These are phyloP conservation scores for Venturiaceae sp. DNA, from an alignment of 2,329 filamentous ascomycete species.

Conservation along the genomic window DNA sequence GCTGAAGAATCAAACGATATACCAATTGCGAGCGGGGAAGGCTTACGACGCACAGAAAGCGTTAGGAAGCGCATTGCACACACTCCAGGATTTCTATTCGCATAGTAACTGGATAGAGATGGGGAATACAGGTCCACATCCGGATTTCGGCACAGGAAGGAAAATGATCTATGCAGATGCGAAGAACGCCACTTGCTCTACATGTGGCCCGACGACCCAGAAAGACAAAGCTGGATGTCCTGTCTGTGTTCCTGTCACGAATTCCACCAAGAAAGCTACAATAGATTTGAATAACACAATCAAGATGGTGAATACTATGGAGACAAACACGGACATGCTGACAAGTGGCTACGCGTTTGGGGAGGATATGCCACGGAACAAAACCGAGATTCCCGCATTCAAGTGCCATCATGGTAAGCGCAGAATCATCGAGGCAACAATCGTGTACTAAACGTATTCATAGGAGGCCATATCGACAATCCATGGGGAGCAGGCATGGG, in stretches of 20 bases:
- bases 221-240: neutral
- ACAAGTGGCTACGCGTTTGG: neutral
- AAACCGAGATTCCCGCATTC: neutral
- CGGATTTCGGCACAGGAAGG: neutral
- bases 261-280: neutral
- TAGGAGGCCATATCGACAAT: neutral
- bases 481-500: neutral
- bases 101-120: constrained; percentile 2
- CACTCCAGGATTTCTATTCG: neutral
- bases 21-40: neutral
- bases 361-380: neutral
- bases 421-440: neutral
- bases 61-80: neutral
- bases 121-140: neutral
- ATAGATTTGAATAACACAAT: neutral
- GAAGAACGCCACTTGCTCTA: neutral
- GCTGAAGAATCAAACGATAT: neutral
- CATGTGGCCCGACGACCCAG: neutral
- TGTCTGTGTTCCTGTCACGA: neutral
- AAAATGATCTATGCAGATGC: neutral
- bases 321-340: neutral
- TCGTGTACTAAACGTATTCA: neutral
- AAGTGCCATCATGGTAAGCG: neutral
- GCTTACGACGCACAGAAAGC: neutral
- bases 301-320: neutral